Percentiles rank a stretch among this genome's conserved stretches.
phyloP scores from a whole-genome alignment of 1,139 yeast genomes.

The Kazachstania sp. region DNA sequence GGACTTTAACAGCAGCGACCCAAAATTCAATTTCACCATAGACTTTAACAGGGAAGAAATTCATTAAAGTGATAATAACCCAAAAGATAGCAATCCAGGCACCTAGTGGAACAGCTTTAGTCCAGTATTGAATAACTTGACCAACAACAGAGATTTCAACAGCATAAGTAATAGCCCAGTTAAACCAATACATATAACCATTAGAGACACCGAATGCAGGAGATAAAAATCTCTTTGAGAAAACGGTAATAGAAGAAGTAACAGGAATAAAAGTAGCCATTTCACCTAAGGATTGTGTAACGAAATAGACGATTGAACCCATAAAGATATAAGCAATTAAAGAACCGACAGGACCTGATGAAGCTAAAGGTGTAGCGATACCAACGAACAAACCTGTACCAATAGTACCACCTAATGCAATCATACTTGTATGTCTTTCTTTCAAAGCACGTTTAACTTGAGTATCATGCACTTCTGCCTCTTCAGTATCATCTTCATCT shows the following conservation, averaged over 20 bases:
- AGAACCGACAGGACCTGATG: conserved; percentile 61
- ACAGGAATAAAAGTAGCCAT: conserved; percentile 73
- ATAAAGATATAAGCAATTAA: conserved; percentile 58
- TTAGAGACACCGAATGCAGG: conserved; percentile 72
- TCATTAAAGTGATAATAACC: conserved; percentile 43
- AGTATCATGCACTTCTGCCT: conserved; percentile 32
- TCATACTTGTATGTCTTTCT: conserved; percentile 56
- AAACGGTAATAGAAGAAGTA: conserved; percentile 56
- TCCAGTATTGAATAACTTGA: conserved; percentile 70
- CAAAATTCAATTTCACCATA: conserved; percentile 66
- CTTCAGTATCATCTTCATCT: conserved; percentile 21
- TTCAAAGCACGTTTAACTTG: conserved; percentile 43
- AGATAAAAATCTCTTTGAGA: conserved; percentile 53
- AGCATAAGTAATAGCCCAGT: conserved; percentile 80
- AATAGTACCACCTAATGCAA: conserved; percentile 62
- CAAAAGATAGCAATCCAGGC: conserved; percentile 70
- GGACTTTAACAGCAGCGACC: conserved; percentile 57
- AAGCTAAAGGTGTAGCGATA: conserved; percentile 41
- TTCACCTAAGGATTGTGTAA: conserved; percentile 67
- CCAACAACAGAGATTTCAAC: conserved; percentile 76
- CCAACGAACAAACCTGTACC: conserved; percentile 64
- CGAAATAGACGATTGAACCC: conserved; percentile 55
- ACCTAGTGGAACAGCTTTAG: conserved; percentile 53
- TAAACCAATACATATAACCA: conserved; percentile 81
- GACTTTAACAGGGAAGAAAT: conserved; percentile 52